phyloP scores from a whole-genome alignment of 2,329 filamentous ascomycete genomes.

The Beauveria pseudobassiana region DNA sequence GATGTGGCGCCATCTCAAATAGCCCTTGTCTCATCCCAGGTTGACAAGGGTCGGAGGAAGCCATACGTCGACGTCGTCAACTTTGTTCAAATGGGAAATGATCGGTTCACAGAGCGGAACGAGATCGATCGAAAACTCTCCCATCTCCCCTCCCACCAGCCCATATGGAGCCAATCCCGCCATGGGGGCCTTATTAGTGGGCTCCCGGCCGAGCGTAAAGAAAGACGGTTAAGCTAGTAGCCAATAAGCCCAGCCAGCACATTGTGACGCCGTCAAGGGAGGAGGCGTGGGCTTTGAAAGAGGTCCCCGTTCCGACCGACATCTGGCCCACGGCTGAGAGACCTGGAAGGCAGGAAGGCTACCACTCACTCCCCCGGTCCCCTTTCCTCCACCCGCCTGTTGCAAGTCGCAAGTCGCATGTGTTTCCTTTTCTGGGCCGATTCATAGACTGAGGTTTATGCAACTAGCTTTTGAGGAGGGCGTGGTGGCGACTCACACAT shows the following conservation, averaged over 20 bases:
- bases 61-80: neutral
- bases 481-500: neutral
- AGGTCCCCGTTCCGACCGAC: neutral
- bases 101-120: neutral
- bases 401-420: neutral
- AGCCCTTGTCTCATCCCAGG: constrained; percentile 6
- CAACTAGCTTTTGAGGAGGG: neutral
- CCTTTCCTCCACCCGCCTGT: neutral
- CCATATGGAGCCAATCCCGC: neutral
- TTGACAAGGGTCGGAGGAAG: constrained; percentile 1
- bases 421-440: neutral
- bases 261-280: neutral
- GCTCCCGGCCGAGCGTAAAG: neutral
- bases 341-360: neutral
- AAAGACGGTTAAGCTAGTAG: neutral
- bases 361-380: neutral
- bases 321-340: neutral
- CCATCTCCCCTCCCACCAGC: neutral
- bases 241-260: neutral
- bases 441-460: neutral
- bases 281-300: neutral
- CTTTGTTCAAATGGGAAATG: neutral
- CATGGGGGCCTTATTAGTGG: neutral
- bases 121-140: constrained; percentile 2
- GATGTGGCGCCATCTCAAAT: neutral